These are phyloP conservation scores for button mushroom (Agaricus bisporus) DNA, from an alignment of 768 basidiomycete genomes.

Conservation along the genomic window DNA sequence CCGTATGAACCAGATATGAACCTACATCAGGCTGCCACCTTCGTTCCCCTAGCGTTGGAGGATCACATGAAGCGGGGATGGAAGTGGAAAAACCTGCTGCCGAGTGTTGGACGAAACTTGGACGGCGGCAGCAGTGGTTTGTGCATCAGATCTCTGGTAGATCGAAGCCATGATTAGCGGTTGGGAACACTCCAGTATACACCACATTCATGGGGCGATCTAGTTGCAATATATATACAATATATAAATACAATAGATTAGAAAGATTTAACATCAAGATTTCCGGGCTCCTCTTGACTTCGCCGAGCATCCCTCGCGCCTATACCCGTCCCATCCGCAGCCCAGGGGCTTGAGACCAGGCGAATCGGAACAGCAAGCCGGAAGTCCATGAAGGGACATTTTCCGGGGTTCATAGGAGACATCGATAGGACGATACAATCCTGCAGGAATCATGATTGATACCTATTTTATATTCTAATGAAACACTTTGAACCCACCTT, in stretches of 20 bases:
- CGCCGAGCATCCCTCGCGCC: slow-evolving; percentile 12
- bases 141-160: background rate
- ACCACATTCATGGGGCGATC: too few relatives aligned
- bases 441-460: slow-evolving; percentile 24
- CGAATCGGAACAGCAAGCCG: slow-evolving; percentile 59
- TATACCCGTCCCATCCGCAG: slow-evolving; percentile 31
- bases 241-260: too few relatives aligned
- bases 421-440: slow-evolving; percentile 62
- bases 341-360: slow-evolving; percentile 59
- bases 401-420: slow-evolving; percentile 47
- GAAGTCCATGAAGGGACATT: slow-evolving; percentile 52
- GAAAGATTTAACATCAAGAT: background rate
- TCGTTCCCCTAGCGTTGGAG: slow-evolving; percentile 21
- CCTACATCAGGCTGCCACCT: too few relatives aligned
- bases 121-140: background rate
- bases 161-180: too few relatives aligned
- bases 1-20: too few relatives aligned
- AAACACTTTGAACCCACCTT: slow-evolving; percentile 35
- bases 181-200: too few relatives aligned
- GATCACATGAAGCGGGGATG: slow-evolving; percentile 3
- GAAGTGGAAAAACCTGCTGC: background rate
- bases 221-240: too few relatives aligned
- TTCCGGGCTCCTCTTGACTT: background rate
- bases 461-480: background rate
- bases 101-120: background rate